Conservation (phyloP, 495 filamentous ascomycete genomes). For the Pyrenula massariospora region DNA sequence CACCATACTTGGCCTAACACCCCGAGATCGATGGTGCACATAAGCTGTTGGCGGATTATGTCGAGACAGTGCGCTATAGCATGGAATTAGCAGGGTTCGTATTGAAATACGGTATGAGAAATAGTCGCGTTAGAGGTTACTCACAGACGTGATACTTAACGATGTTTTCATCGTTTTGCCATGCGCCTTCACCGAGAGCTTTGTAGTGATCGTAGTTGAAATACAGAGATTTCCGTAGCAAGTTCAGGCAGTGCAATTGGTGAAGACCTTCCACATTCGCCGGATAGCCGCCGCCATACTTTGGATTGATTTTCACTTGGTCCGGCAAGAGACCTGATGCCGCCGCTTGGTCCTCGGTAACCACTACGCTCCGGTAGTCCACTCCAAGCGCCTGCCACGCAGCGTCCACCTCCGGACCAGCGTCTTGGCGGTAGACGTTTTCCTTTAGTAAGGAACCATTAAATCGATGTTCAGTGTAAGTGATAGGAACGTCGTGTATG, state of each 20-base stretch:
- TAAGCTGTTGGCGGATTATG: slow-evolving; percentile 41
- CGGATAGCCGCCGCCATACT: slow-evolving; percentile 41
- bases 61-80: slow-evolving; percentile 41
- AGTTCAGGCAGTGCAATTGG: slow-evolving; percentile 47
- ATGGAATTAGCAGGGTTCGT: not conserved
- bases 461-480: slow-evolving; percentile 21
- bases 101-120: not conserved
- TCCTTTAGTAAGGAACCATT: slow-evolving; percentile 42
- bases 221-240: slow-evolving; percentile 40
- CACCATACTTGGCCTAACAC: slow-evolving; percentile 43
- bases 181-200: slow-evolving; percentile 28
- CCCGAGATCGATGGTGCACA: slow-evolving; percentile 41
- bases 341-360: slow-evolving; percentile 24
- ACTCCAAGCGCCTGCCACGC: slow-evolving; percentile 44
- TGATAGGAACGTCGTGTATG: slow-evolving; percentile 18
- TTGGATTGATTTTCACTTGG: slow-evolving; percentile 37
- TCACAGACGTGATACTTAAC: slow-evolving; percentile 34
- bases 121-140: slow-evolving; percentile 5
- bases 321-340: slow-evolving; percentile 27
- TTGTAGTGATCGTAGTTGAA: slow-evolving; percentile 49
- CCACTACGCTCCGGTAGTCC: slow-evolving; percentile 28
- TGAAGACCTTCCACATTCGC: slow-evolving; percentile 46
- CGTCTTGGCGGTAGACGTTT: slow-evolving; percentile 37
- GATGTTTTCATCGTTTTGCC: slow-evolving; percentile 36
- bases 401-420: slow-evolving; percentile 41